phyloP scores from a whole-genome alignment of 257 asterid genomes.

The Nicotiana tabacum region DNA sequence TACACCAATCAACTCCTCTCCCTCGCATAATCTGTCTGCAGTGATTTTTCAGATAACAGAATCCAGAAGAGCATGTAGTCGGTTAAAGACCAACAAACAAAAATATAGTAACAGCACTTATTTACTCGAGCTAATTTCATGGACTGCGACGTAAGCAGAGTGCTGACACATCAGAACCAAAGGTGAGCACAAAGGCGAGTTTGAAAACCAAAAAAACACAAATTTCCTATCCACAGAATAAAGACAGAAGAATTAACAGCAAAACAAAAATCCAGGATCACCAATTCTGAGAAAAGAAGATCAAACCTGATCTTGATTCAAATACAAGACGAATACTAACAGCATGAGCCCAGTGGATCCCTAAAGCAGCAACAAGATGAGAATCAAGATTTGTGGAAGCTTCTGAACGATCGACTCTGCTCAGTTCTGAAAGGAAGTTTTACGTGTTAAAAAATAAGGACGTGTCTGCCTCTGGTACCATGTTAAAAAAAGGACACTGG shows the following conservation, averaged over 20 bases:
- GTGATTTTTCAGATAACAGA: neutral
- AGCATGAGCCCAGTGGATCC: conserved; percentile 93
- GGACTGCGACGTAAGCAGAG: neutral
- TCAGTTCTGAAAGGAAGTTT: conserved; percentile 38
- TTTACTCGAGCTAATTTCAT: neutral
- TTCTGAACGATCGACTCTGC: conserved; percentile 26
- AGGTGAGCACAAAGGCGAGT: neutral
- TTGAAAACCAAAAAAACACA: neutral
- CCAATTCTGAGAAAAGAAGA: conserved; percentile 6
- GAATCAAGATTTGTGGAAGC: conserved; percentile 39
- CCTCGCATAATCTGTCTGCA: neutral
- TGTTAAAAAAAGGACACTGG: neutral
- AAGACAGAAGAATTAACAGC: neutral
- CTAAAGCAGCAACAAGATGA: conserved; percentile 88
- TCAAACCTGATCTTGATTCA: conserved; percentile 71
- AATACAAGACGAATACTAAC: conserved; percentile 72
- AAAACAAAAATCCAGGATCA: conserved; percentile 12
- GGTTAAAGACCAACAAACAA: neutral
- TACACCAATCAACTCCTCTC: neutral
- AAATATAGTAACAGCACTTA: neutral
- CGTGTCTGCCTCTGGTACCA: neutral
- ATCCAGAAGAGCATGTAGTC: neutral
- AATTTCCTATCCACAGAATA: neutral
- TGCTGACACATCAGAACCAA: neutral
- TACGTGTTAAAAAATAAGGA: neutral